These are phyloP conservation scores for Eucalyptus marginata DNA, from an alignment of 345 rosid genomes.

Conservation along the genomic window DNA sequence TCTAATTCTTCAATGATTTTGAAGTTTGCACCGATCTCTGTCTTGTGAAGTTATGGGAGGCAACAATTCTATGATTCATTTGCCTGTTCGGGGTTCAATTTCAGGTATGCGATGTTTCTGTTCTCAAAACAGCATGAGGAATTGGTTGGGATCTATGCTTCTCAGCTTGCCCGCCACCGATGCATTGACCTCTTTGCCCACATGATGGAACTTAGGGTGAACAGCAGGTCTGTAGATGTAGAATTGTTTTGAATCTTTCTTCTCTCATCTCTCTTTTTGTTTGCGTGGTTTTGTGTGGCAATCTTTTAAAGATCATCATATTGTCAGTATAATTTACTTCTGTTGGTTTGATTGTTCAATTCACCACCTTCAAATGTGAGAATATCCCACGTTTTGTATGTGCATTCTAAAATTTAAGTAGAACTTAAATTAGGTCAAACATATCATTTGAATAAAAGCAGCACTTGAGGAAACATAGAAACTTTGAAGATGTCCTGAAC, in stretches of 20 bases:
- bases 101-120: slow-evolving; percentile 91
- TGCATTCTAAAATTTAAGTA: not conserved
- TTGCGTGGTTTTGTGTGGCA: not conserved
- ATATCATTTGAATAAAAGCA: not conserved
- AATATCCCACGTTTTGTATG: not conserved
- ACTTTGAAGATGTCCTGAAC: not conserved
- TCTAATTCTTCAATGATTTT: not conserved
- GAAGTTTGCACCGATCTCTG: not conserved
- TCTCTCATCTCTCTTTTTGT: not conserved
- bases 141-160: slow-evolving; percentile 91
- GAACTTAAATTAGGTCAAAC: not conserved
- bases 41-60: not conserved
- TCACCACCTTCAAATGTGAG: not conserved
- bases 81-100: slow-evolving; percentile 15
- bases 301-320: not conserved
- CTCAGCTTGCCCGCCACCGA: slow-evolving; percentile 90
- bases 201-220: slow-evolving; percentile 94
- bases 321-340: not conserved
- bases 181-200: slow-evolving; percentile 95
- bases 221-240: slow-evolving; percentile 50
- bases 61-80: not conserved
- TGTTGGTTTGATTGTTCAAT: not conserved
- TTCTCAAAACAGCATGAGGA: slow-evolving; percentile 96
- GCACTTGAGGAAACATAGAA: not conserved
- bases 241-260: not conserved